phyloP scores from a whole-genome alignment of 2,329 filamentous ascomycete genomes.

The Botryotinia globosa region DNA sequence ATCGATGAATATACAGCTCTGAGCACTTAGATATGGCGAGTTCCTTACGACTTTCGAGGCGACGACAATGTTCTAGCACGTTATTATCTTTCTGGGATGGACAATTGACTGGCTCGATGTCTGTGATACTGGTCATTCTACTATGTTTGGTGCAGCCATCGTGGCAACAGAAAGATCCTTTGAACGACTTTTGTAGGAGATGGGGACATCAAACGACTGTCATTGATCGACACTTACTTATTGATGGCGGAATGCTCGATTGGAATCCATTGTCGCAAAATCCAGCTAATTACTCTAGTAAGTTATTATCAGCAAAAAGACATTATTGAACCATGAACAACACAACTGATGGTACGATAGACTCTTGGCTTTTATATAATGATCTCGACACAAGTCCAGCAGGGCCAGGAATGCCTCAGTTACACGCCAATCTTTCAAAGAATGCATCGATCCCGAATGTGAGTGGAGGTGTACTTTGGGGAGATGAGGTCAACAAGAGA shows the following conservation, averaged over 20 bases:
- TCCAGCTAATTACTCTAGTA: conserved; percentile 56
- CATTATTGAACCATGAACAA: background rate
- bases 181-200: conserved; percentile 52
- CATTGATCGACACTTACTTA: conserved; percentile 57
- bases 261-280: conserved; percentile 51
- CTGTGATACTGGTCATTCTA: conserved; percentile 20
- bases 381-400: conserved; percentile 49
- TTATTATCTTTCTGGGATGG: background rate
- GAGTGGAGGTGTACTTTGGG: conserved; percentile 53
- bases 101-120: conserved; percentile 20
- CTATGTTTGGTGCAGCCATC: conserved; percentile 26
- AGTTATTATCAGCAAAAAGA: conserved; percentile 27
- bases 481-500: conserved; percentile 59
- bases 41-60: background rate
- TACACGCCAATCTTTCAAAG: conserved; percentile 58
- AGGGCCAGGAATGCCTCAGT: conserved; percentile 46
- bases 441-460: conserved; percentile 54
- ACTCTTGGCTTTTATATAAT: conserved; percentile 55
- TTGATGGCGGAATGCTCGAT: conserved; percentile 59
- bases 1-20: conserved; percentile 3
- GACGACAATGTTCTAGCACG: conserved; percentile 1
- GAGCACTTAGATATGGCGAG: conserved; percentile 17
- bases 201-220: conserved; percentile 60
- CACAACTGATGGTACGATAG: conserved; percentile 36
- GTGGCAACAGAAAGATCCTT: conserved; percentile 47